These are phyloP conservation scores for Sugiyamaella valdiviana DNA, from an alignment of 805 yeast species.

Conservation along the genomic window DNA sequence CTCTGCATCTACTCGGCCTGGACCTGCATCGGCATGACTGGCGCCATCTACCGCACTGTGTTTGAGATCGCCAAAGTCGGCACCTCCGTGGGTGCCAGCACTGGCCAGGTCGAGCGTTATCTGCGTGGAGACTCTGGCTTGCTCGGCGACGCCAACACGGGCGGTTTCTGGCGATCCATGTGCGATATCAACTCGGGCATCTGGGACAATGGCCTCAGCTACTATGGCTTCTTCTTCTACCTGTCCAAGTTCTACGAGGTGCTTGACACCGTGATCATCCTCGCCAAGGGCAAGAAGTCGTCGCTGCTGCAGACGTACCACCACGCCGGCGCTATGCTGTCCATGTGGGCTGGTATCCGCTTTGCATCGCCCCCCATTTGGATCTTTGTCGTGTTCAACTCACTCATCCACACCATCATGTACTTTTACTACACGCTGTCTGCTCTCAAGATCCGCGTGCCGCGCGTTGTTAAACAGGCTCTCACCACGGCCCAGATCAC, in stretches of 20 bases:
- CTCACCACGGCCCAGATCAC: slow-evolving; percentile 63
- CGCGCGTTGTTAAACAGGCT: slow-evolving; percentile 48
- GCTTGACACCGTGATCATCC: slow-evolving; percentile 58
- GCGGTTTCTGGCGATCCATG: slow-evolving; percentile 45
- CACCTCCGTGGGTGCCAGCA: slow-evolving; percentile 23
- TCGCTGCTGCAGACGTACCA: slow-evolving; percentile 67
- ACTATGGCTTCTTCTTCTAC: slow-evolving; percentile 62
- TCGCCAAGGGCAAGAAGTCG: slow-evolving; percentile 61
- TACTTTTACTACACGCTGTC: slow-evolving; percentile 61
- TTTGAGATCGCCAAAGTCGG: slow-evolving; percentile 29
- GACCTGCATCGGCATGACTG: slow-evolving; percentile 63
- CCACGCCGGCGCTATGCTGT: slow-evolving; percentile 74
- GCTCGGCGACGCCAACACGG: slow-evolving; percentile 8
- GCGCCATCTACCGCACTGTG: slow-evolving; percentile 42
- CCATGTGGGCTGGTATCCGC: slow-evolving; percentile 75
- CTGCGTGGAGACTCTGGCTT: slow-evolving; percentile 21
- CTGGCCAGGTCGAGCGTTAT: slow-evolving; percentile 12
- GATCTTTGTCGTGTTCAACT: slow-evolving; percentile 74
- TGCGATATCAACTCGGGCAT: slow-evolving; percentile 58
- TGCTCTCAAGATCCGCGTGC: slow-evolving; percentile 53
- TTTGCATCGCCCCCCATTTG: slow-evolving; percentile 70
- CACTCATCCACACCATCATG: slow-evolving; percentile 72
- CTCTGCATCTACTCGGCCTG: slow-evolving; percentile 62
- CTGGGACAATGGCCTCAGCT: slow-evolving; percentile 48
- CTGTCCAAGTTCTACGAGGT: slow-evolving; percentile 68